Percentiles rank a stretch among this genome's conserved stretches.
Evolutionary conservation across 257 asterid genomes (phyloP).

Genomic region (Voacanga thouarsii): DNA sequence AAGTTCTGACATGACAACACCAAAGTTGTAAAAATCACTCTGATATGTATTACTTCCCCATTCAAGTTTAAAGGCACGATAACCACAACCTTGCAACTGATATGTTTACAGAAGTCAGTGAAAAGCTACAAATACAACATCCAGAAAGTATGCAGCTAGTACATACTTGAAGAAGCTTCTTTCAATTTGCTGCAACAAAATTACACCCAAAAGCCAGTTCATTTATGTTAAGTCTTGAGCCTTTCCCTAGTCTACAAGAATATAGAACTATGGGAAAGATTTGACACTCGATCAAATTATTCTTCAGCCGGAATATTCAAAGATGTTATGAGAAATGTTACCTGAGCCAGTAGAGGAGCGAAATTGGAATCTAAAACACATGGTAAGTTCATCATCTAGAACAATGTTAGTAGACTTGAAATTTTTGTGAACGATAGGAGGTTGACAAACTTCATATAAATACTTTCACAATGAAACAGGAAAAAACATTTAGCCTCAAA

Average conservation of each 20-base stretch:
- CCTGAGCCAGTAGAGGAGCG: conserved; percentile 67
- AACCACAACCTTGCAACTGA: conserved; percentile 86
- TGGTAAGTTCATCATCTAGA: conserved; percentile 59
- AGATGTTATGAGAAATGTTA: conserved; percentile 16
- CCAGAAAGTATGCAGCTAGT: neutral
- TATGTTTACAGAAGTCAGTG: conserved; percentile 22
- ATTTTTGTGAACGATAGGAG: conserved; percentile 68
- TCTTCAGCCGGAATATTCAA: neutral
- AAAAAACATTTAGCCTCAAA: conserved; percentile 21
- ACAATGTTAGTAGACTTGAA: conserved; percentile 77
- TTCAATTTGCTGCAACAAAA: neutral
- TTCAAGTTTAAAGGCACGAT: conserved; percentile 91
- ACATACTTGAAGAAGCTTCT: neutral
- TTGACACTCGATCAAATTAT: neutral
- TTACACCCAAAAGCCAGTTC: neutral
- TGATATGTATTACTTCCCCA: conserved; percentile 63
- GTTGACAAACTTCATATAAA: conserved; percentile 77
- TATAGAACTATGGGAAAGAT: no score
- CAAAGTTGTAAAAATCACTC: conserved; percentile 92
- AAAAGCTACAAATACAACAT: neutral
- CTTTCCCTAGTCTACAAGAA: no score
- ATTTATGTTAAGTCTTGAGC: neutral
- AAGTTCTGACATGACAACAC: conserved; percentile 82
- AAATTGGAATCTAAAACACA: conserved; percentile 76
- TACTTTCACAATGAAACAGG: conserved; percentile 52